A percentile compares a stretch with the other conserved stretches of the same genome.
Conservation (phyloP, 345 rosid genomes). For the Turnera subulata region DNA sequence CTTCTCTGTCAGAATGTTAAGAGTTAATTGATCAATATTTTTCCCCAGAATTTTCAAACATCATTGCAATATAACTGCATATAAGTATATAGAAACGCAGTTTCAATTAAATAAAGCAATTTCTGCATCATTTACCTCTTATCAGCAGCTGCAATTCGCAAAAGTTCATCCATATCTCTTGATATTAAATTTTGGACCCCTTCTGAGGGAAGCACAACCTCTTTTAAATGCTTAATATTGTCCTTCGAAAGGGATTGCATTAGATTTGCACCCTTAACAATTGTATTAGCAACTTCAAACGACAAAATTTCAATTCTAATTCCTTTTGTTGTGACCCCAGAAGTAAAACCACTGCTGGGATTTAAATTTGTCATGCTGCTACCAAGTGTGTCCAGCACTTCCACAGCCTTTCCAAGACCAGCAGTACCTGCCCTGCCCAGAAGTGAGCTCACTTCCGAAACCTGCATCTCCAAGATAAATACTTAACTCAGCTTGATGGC, state of each 20-base stretch:
- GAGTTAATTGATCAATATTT: conserved; percentile 5
- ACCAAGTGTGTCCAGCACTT: conserved; percentile 88
- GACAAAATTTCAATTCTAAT: conserved; percentile 73
- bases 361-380: conserved; percentile 91
- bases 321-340: conserved; percentile 78
- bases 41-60: not conserved
- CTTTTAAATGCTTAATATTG: conserved; percentile 67
- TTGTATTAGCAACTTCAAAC: conserved; percentile 93
- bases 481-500: no score
- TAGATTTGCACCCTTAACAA: conserved; percentile 88
- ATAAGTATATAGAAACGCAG: not conserved
- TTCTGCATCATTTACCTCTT: conserved; percentile 55
- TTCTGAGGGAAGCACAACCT: conserved; percentile 78
- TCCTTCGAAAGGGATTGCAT: conserved; percentile 84
- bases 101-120: not conserved
- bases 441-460: conserved; percentile 79
- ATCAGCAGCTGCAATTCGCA: conserved; percentile 80
- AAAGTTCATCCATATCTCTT: conserved; percentile 72
- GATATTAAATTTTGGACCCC: conserved; percentile 85
- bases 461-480: conserved; percentile 37
- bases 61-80: not conserved
- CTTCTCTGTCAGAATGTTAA: conserved; percentile 58
- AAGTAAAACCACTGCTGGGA: conserved; percentile 59
- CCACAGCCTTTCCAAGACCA: conserved; percentile 86
- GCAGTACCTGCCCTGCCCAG: conserved; percentile 88